Evolutionary conservation across 2,329 filamentous ascomycete species (phyloP).

Genomic region (Phyllosticta citribraziliensis): DNA sequence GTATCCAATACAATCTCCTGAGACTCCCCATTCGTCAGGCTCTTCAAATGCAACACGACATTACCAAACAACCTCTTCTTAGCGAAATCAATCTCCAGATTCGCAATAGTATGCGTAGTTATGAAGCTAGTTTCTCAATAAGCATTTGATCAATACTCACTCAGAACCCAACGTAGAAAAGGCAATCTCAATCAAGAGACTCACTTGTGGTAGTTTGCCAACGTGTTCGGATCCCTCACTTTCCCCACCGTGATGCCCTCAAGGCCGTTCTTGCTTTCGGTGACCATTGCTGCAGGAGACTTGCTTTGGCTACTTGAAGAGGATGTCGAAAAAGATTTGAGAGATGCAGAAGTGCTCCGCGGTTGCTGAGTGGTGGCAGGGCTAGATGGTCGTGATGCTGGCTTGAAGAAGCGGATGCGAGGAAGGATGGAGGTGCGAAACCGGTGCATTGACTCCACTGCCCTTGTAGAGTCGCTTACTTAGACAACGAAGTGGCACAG

Average conservation of each 20-base stretch:
- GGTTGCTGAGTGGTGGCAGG: background rate
- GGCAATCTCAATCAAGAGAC: background rate
- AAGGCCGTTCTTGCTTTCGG: background rate
- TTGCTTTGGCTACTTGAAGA: background rate
- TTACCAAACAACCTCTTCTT: constrained; percentile 66
- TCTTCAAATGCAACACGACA: constrained; percentile 67
- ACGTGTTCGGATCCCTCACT: constrained; percentile 72
- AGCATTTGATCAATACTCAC: background rate
- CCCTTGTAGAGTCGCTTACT: background rate
- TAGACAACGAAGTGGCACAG: background rate
- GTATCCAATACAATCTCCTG: constrained; percentile 79
- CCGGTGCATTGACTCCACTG: constrained; percentile 6
- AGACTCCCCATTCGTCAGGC: constrained; percentile 56
- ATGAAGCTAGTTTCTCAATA: constrained; percentile 43
- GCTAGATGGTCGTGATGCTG: background rate
- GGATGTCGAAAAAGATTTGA: background rate
- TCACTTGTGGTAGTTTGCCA: constrained; percentile 74
- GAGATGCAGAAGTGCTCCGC: background rate
- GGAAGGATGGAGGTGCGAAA: background rate
- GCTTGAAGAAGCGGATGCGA: background rate
- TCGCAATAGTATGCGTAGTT: constrained; percentile 72
- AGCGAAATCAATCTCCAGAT: constrained; percentile 76
- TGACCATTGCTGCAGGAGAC: background rate
- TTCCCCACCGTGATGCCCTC: background rate
- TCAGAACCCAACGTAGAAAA: background rate